Percentiles rank a stretch among this genome's conserved stretches.
These are phyloP conservation scores for Onygenales sp. DNA, from an alignment of 2,329 filamentous ascomycete genomes.

Conservation along the genomic window DNA sequence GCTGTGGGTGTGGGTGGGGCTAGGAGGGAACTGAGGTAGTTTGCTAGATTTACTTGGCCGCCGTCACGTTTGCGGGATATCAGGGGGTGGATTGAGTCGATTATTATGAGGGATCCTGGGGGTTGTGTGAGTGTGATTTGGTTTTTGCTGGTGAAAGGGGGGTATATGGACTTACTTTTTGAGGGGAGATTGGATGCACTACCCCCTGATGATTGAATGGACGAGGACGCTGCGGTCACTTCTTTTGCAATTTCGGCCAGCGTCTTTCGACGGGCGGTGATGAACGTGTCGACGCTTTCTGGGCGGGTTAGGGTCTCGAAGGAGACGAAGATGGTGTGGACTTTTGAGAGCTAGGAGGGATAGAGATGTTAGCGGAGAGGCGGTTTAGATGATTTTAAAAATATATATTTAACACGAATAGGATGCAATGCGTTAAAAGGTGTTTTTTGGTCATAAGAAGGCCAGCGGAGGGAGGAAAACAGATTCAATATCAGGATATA, in stretches of 20 bases:
- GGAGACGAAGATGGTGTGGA: constrained; percentile 65
- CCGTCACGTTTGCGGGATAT: constrained; percentile 28
- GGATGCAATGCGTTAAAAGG: not conserved
- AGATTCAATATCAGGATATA: not conserved
- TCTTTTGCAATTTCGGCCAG: constrained; percentile 50
- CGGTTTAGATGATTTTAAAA: not conserved
- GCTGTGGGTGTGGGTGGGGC: constrained; percentile 37
- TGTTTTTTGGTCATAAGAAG: no score
- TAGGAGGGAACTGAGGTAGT: constrained; percentile 62
- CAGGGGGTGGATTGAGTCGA: constrained; percentile 70
- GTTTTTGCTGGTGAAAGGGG: not conserved
- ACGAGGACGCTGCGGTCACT: constrained; percentile 36
- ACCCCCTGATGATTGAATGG: constrained; percentile 1
- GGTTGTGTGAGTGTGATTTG: constrained; percentile 7
- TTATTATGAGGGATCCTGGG: constrained; percentile 61
- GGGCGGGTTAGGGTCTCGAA: constrained; percentile 64
- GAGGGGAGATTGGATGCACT: not conserved
- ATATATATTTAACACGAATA: not conserved
- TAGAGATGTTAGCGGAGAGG: not conserved
- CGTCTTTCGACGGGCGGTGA: constrained; percentile 54
- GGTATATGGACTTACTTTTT: constrained; percentile 1
- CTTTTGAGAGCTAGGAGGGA: constrained; percentile 40
- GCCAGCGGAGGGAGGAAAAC: no score
- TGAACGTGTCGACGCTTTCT: constrained; percentile 55
- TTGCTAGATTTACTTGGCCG: constrained; percentile 49